Percentiles rank a stretch among this genome's conserved stretches.
These are phyloP conservation scores for Citrus reticulata DNA, from an alignment of 345 rosid species.

Conservation along the genomic window DNA sequence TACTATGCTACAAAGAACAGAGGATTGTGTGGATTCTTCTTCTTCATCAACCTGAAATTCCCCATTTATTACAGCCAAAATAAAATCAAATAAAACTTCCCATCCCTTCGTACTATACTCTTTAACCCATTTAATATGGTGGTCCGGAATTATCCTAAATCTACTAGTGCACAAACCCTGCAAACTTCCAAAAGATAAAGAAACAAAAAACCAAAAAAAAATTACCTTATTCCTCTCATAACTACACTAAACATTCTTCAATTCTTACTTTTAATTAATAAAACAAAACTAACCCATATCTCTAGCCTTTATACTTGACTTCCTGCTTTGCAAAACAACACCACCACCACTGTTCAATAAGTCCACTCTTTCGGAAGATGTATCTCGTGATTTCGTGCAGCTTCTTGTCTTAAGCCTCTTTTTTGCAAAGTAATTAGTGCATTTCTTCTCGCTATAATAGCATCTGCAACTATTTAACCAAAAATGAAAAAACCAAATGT, in stretches of 20 bases:
- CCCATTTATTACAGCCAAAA: too few relatives aligned
- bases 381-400: slow-evolving; percentile 30
- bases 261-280: neutral
- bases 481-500: neutral
- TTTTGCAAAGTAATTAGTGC: slow-evolving; percentile 23
- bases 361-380: slow-evolving; percentile 68
- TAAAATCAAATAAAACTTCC: too few relatives aligned
- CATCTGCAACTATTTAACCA: slow-evolving; percentile 24
- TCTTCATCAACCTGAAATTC: too few relatives aligned
- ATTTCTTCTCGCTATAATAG: slow-evolving; percentile 39
- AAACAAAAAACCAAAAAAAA: neutral
- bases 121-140: too few relatives aligned
- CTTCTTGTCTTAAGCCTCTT: slow-evolving; percentile 19
- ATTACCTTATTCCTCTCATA: slow-evolving; percentile 3
- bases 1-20: too few relatives aligned
- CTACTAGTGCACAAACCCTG: neutral
- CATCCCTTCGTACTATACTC: too few relatives aligned
- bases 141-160: too few relatives aligned
- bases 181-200: slow-evolving; percentile 1
- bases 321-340: neutral
- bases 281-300: slow-evolving; percentile 19
- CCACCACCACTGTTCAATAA: slow-evolving; percentile 29
- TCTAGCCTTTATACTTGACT: neutral
- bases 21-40: too few relatives aligned
- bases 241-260: slow-evolving; percentile 21